Percentiles rank a stretch among this genome's conserved stretches.
Conservation (phyloP, 2,329 filamentous ascomycete genomes). For the Kalmusia sp. region DNA sequence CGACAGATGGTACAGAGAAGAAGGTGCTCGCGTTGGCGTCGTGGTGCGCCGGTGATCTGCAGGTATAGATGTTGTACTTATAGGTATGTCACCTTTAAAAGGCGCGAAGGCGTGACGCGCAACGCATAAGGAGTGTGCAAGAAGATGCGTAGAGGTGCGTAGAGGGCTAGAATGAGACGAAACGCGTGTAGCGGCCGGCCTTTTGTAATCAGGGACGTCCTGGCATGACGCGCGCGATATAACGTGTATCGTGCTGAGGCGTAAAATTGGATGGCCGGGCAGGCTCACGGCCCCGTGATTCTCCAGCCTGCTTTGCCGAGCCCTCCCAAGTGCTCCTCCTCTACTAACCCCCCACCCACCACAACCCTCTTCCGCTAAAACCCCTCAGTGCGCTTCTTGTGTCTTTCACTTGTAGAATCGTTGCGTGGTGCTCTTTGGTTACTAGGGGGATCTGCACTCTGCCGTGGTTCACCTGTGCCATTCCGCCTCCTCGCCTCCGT, state of each 20-base stretch:
- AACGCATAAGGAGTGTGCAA: not conserved
- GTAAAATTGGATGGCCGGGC: slow-evolving; percentile 16
- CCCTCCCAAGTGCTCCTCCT: slow-evolving; percentile 1
- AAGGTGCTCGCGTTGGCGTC: not conserved
- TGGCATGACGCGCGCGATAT: slow-evolving; percentile 13
- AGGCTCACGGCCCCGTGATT: slow-evolving; percentile 6
- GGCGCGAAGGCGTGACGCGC: not conserved
- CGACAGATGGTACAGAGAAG: not conserved
- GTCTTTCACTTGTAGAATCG: slow-evolving; percentile 8
- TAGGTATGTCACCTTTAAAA: not conserved
- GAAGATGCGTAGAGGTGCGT: not conserved
- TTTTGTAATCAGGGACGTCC: slow-evolving; percentile 7
- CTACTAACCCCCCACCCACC: slow-evolving; percentile 9
- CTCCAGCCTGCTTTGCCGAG: slow-evolving; percentile 10
- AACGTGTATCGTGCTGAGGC: slow-evolving; percentile 5
- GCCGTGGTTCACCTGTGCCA: slow-evolving; percentile 3
- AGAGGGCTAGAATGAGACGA: slow-evolving; percentile 1
- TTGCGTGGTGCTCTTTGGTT: slow-evolving; percentile 10
- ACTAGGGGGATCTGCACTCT: not conserved
- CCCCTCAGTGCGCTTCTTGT: not conserved
- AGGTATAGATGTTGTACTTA: not conserved
- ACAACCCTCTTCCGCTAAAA: not conserved
- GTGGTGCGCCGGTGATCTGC: not conserved
- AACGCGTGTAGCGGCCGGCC: slow-evolving; percentile 3
- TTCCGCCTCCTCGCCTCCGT: slow-evolving; percentile 23